Percentiles rank a stretch among this genome's conserved stretches.
Conservation (phyloP, 2,329 filamentous ascomycete species). For the Zopfia rhizophila region DNA sequence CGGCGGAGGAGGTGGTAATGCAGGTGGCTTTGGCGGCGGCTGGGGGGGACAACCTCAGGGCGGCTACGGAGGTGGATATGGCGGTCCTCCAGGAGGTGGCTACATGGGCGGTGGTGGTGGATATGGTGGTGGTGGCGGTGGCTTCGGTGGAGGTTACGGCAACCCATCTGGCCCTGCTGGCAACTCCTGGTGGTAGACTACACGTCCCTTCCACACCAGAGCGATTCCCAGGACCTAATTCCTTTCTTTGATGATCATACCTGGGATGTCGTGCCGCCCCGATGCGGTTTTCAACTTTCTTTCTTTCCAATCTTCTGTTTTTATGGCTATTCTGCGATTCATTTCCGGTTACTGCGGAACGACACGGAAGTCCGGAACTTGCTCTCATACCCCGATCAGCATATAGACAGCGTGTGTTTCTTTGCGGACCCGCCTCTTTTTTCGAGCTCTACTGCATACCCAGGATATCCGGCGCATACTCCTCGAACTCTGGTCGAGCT, state of each 20-base stretch:
- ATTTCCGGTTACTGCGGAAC: conserved; percentile 46
- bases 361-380: conserved; percentile 53
- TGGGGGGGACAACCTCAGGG: conserved; percentile 50
- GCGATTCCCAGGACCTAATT: conserved; percentile 40
- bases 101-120: conserved; percentile 63
- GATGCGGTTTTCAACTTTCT: conserved; percentile 21
- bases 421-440: conserved; percentile 53
- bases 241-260: conserved; percentile 30
- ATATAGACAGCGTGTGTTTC: conserved; percentile 64
- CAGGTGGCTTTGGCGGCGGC: conserved; percentile 53
- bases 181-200: conserved; percentile 74
- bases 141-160: conserved; percentile 69
- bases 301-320: conserved; percentile 31
- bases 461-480: conserved; percentile 46
- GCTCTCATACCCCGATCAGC: conserved; percentile 60
- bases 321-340: conserved; percentile 45
- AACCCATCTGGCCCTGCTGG: conserved; percentile 72
- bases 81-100: conserved; percentile 56
- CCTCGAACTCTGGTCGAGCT: conserved; percentile 48
- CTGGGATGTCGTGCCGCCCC: conserved; percentile 35
- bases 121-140: conserved; percentile 54
- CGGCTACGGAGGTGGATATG: conserved; percentile 51
- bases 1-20: conserved; percentile 66
- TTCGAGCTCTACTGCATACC: conserved; percentile 48
- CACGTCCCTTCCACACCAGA: conserved; percentile 29